Evolutionary conservation across 2,329 filamentous ascomycete genomes (phyloP), one percentile per base, ranked within the genome.

Genomic region (Fusarium mundagurra): DNA sequence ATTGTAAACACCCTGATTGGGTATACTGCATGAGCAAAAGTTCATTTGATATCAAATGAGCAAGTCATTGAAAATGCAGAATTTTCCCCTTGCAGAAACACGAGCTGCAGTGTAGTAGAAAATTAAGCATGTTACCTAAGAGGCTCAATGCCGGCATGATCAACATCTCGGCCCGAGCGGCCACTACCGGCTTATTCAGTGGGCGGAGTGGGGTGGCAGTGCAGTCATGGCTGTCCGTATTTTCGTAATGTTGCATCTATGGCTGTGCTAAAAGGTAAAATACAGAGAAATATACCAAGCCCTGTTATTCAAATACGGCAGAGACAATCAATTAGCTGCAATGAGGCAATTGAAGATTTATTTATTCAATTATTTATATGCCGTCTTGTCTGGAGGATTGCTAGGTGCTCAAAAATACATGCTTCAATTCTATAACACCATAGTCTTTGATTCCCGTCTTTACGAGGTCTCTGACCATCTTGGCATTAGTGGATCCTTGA

Each of bases 91-190:
- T 51, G 48, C 31, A 51, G 17, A 24, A 51, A 51, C 22, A 50
- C 29, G 22, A 33, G 6, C 11, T n/a, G 2, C 3, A 33, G 8
- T 18, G 3, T 22, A n/a, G 22, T 13, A 0, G 7, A 13, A 50
- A 50, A 18, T n/a, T 6, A 50, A n/a, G 16, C 22, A 24, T 50
- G 14, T 20, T 34, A 34, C 31, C 48, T 18, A 18, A 14, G 22
- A 34, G 31, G 16, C 48, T 51, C n/a, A 51, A 51, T 33, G 11
- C 17, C 31, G 31, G 8, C 2, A 18, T 24, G 48, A 34, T 34
- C 12, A 24, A 24, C 12, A 34, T 34, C 48, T 51, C 48, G 31
- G 48, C 4, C 48, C 31, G 48, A 6, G 4, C 48, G 48, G 48
- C 48, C 48, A 51, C 48, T 51, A 51, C 13, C 48, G 48, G 48